These are phyloP conservation scores for Fusarium multiceps DNA, from an alignment of 2,329 filamentous ascomycete genomes.

Conservation along the genomic window DNA sequence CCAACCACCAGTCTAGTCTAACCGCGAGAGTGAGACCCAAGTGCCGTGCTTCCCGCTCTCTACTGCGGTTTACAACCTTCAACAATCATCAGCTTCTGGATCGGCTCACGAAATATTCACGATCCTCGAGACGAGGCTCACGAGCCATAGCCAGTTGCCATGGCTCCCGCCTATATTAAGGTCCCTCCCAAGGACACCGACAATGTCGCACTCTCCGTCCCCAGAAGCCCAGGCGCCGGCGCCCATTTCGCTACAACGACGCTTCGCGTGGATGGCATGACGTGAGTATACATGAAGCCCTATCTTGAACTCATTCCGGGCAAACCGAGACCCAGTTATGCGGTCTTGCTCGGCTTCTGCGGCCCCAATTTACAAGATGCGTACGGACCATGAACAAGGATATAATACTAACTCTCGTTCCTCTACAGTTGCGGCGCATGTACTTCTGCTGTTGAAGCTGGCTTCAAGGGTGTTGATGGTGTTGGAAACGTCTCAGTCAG, in stretches of 20 bases:
- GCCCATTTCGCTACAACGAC: conserved; percentile 89
- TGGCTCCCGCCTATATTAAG: conserved; percentile 64
- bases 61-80: conserved; percentile 7
- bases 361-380: not conserved
- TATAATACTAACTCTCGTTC: conserved; percentile 47
- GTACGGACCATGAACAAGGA: conserved; percentile 1
- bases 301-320: conserved; percentile 22
- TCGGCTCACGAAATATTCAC: conserved; percentile 50
- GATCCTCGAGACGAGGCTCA: conserved; percentile 33
- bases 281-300: conserved; percentile 59
- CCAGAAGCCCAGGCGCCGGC: conserved; percentile 49
- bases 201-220: conserved; percentile 37
- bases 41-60: conserved; percentile 22
- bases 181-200: conserved; percentile 59
- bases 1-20: conserved; percentile 34
- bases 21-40: conserved; percentile 23
- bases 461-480: conserved; percentile 84
- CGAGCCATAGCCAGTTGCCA: conserved; percentile 45
- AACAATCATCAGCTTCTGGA: conserved; percentile 25
- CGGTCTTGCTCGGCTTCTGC: conserved; percentile 4
- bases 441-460: conserved; percentile 93
- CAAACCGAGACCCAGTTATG: conserved; percentile 29
- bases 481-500: conserved; percentile 90
- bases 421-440: conserved; percentile 85
- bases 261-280: conserved; percentile 89